These are phyloP conservation scores for Eucalyptus pauciflora DNA, from an alignment of 345 rosid species.

Conservation along the genomic window DNA sequence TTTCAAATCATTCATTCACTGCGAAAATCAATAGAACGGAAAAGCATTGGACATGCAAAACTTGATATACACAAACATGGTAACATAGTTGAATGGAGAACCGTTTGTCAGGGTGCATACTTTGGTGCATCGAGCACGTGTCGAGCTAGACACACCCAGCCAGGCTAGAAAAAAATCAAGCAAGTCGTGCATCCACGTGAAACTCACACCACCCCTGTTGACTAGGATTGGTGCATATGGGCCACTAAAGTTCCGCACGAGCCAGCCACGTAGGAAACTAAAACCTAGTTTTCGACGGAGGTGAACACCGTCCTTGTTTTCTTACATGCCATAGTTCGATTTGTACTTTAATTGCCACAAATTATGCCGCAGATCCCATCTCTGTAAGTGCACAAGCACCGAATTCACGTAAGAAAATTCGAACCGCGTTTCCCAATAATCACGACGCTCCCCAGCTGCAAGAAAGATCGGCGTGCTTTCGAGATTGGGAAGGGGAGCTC, in stretches of 20 bases:
- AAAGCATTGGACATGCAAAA: not conserved
- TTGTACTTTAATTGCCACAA: not conserved
- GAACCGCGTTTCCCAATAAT: not conserved
- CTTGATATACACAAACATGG: not conserved
- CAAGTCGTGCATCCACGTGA: not conserved
- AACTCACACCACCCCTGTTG: not conserved
- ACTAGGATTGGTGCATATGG: not conserved
- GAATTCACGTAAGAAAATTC: not conserved
- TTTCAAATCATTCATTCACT: not conserved
- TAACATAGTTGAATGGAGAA: not conserved
- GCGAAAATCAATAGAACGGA: not conserved
- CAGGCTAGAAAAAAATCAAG: not conserved
- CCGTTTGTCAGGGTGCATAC: not conserved
- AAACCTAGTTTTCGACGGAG: not conserved
- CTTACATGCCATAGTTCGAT: fast-evolving
- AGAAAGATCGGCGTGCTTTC: not conserved
- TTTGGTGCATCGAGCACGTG: not conserved
- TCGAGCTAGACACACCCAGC: not conserved
- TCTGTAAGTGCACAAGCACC: not conserved
- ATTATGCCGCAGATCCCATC: not conserved
- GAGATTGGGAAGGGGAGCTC: not conserved
- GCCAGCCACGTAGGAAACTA: not conserved
- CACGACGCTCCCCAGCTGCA: not conserved
- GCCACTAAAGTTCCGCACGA: not conserved
- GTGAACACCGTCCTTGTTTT: not conserved